Percentiles rank a stretch among this genome's conserved stretches.
Evolutionary conservation across 169 alveolate genomes (phyloP).

Genomic region (Plasmodium cynomolgi): DNA sequence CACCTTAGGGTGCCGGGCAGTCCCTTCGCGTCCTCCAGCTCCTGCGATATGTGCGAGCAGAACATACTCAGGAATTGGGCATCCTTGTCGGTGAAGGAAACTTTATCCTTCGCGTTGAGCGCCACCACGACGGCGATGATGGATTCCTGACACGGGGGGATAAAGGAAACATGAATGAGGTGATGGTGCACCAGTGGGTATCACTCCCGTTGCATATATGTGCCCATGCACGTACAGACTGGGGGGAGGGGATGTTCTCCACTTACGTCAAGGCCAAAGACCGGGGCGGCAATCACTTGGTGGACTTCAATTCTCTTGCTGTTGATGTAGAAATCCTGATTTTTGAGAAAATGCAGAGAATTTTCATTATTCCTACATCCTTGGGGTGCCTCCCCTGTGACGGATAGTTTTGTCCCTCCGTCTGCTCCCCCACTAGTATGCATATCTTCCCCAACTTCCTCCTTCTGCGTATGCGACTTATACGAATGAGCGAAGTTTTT

Average conservation of each 20-base stretch:
- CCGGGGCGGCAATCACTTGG: slow-evolving; percentile 42
- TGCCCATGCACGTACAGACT: background rate
- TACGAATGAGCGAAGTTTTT: background rate
- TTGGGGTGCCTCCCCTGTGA: background rate
- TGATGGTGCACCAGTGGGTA: background rate
- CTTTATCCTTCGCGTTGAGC: slow-evolving; percentile 12
- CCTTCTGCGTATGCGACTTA: background rate
- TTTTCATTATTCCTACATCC: background rate
- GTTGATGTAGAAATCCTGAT: background rate
- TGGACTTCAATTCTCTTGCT: slow-evolving; percentile 9
- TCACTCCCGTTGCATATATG: background rate
- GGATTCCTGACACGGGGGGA: slow-evolving; percentile 3
- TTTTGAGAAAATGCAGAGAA: background rate
- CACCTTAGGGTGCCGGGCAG: slow-evolving; percentile 14
- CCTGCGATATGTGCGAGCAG: slow-evolving; percentile 38
- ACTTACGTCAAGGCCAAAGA: slow-evolving; percentile 25
- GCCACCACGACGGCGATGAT: slow-evolving; percentile 20
- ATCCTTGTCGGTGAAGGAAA: slow-evolving; percentile 26
- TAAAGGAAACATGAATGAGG: background rate
- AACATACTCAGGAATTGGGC: slow-evolving; percentile 28
- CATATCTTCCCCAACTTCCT: background rate
- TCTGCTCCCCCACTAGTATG: background rate
- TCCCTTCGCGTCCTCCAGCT: slow-evolving; percentile 9
- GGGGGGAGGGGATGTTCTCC: background rate
- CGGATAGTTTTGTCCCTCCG: background rate